Base-by-base conservation (phyloP, 2,329 filamentous ascomycete genomes). In the Pseudogymnoascus sp. region DNA sequence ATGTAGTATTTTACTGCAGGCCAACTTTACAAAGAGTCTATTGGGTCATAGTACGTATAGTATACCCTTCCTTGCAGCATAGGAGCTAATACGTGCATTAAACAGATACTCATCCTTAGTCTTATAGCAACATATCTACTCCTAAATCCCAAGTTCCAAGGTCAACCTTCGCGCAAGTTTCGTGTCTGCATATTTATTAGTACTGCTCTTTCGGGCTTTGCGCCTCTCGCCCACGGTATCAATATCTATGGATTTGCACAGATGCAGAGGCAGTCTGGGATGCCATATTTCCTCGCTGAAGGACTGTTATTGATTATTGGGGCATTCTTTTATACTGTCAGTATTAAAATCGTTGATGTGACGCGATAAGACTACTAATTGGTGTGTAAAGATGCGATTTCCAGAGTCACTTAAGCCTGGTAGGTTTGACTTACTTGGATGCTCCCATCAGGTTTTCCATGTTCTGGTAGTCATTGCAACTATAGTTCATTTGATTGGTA, bases 1-100 rank as follows among this genome's bases (percentile, higher is more conserved):
- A 77, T 61, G 69, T 75, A 45, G 68, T 69, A 8, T 78, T 78
- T 62, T 77, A 73, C 61, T 77, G 73, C 63, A 73, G 75, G 63
- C 66, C 67, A 13, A 27, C 45, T 6, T 62, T 74, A 48, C 70
- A 72, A 40, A 69, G 62, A 18, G 55, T 70, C 1, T 76, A 77
- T 63, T 75, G 73, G 67, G 63, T 64, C 13, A 73, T 74, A 70
- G 73, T 77, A 64, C 18, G 39, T 25, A 35, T 13, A 18, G 13
- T 48, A 13, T 39, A 59, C n/a, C 62, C 61, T 58, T 55, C 15
- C 37, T 40, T 40, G 15, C n/a, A 40, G n/a, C 37, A 40, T 15
- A 18, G 1, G n/a, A 40, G n/a, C 37, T 40, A 40, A 40, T 33
- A 37, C 21, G 29, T 25, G 25, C 13, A 40, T 40, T 40, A 52